phyloP scores from a whole-genome alignment of 257 asterid genomes.

The Lithospermum erythrorhizon region DNA sequence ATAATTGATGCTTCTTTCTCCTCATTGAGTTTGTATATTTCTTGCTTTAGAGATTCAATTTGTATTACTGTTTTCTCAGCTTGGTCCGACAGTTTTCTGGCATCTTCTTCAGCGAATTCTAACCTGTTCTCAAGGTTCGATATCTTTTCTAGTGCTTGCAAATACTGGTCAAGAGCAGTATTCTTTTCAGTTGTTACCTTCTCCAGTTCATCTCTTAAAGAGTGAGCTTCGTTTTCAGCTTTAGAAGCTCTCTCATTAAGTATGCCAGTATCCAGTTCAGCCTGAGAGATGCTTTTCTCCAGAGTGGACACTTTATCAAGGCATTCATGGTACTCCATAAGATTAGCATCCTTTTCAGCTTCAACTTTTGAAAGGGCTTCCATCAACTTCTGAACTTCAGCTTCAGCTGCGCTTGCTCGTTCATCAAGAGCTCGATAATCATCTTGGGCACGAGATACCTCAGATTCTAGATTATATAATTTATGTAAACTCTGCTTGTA shows the following conservation, averaged over 20 bases:
- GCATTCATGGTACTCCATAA: constrained; percentile 2
- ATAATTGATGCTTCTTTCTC: constrained; percentile 61
- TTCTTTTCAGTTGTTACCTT: constrained; percentile 54
- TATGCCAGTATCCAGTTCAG: constrained; percentile 34
- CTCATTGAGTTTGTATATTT: constrained; percentile 39
- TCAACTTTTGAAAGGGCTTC: constrained; percentile 2
- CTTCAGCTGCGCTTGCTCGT: constrained; percentile 5
- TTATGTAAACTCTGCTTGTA: constrained; percentile 57
- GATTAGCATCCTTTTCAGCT: constrained; percentile 5
- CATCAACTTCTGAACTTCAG: constrained; percentile 6
- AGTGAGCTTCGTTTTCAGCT: constrained; percentile 50
- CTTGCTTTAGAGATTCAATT: constrained; percentile 51
- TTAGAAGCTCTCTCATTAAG: constrained; percentile 36
- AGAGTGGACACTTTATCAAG: constrained; percentile 1
- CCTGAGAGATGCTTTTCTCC: constrained; percentile 17
- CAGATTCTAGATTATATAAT: constrained; percentile 51
- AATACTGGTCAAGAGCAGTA: constrained; percentile 62
- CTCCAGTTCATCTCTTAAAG: constrained; percentile 39
- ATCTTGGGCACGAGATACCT: constrained; percentile 9
- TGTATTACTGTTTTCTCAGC: constrained; percentile 72
- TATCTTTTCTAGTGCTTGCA: constrained; percentile 56
- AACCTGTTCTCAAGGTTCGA: constrained; percentile 71
- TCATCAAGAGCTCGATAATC: constrained; percentile 3
- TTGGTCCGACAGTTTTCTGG: constrained; percentile 39
- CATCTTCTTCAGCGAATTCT: constrained; percentile 56